A percentile compares a stretch with the other conserved stretches of the same genome.
Conservation (phyloP, 2,329 filamentous ascomycete species). For the Fonsecaea nubica region DNA sequence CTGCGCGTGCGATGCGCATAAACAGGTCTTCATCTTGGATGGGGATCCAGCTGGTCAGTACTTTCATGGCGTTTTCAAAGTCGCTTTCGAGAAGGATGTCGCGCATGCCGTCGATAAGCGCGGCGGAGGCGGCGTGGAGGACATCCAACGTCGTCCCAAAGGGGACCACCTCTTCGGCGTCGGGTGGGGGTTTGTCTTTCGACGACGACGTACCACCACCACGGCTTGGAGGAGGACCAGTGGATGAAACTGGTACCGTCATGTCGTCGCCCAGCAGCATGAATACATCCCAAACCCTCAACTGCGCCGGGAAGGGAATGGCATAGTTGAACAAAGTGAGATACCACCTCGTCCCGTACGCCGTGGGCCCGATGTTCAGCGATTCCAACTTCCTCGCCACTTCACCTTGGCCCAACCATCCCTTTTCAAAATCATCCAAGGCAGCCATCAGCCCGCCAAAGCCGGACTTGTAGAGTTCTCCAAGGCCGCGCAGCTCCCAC, state of each 20-base stretch:
- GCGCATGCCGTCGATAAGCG: slow-evolving; percentile 86
- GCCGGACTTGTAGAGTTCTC: slow-evolving; percentile 80
- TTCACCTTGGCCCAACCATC: slow-evolving; percentile 80
- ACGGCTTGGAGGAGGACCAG: slow-evolving; percentile 39
- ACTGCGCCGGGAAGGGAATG: slow-evolving; percentile 89
- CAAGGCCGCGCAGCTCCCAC: slow-evolving; percentile 87
- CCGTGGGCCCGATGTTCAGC: slow-evolving; percentile 80
- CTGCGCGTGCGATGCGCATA: slow-evolving; percentile 85
- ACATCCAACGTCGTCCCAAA: slow-evolving; percentile 77
- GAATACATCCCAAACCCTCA: slow-evolving; percentile 97
- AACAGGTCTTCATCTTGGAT: slow-evolving; percentile 92
- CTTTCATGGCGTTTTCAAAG: slow-evolving; percentile 98
- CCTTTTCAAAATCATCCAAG: slow-evolving; percentile 79
- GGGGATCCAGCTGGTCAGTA: slow-evolving; percentile 89
- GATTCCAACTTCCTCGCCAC: slow-evolving; percentile 80
- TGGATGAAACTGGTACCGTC: background rate
- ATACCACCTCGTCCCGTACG: slow-evolving; percentile 98
- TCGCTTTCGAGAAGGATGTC: slow-evolving; percentile 90
- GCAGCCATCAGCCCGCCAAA: slow-evolving; percentile 88
- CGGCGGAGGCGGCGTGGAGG: slow-evolving; percentile 86
- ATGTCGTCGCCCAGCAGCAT: slow-evolving; percentile 82
- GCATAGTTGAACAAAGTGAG: slow-evolving; percentile 97
- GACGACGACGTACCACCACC: slow-evolving; percentile 32
- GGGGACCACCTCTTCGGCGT: slow-evolving; percentile 9
- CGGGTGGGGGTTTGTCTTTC: slow-evolving; percentile 28